Percentiles rank a stretch among this genome's conserved stretches.
Evolutionary conservation across 208 protist genomes (phyloP).

Genomic region (Wallacemonas sp.): DNA sequence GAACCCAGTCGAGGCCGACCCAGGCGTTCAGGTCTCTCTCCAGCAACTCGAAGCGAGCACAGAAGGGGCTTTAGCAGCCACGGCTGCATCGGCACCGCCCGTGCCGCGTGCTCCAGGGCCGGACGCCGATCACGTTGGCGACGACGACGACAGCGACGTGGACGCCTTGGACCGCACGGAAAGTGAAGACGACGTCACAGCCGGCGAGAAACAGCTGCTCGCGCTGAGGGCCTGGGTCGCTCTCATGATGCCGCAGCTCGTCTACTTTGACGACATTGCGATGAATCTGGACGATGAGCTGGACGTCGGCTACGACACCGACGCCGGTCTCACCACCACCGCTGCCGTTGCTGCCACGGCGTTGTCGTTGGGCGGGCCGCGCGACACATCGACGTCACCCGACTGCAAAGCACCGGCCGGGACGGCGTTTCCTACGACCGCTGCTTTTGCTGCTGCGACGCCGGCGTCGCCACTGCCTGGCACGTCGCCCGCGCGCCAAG

Average conservation of each 20-base stretch:
- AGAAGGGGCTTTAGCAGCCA: too few relatives aligned
- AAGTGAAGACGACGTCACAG: slow-evolving; percentile 5
- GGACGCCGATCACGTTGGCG: too few relatives aligned
- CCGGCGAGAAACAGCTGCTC: slow-evolving; percentile 5
- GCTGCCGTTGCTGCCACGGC: too few relatives aligned
- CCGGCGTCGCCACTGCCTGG: neutral
- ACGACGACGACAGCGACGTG: slow-evolving; percentile 3
- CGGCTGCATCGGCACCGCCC: too few relatives aligned
- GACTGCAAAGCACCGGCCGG: too few relatives aligned
- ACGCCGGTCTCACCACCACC: too few relatives aligned
- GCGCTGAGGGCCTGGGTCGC: slow-evolving; percentile 48
- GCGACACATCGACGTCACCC: too few relatives aligned
- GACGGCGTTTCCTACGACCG: too few relatives aligned
- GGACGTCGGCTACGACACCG: neutral
- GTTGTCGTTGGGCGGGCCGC: too few relatives aligned
- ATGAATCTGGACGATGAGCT: slow-evolving; percentile 19
- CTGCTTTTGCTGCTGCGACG: neutral
- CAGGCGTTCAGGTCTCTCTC: slow-evolving; percentile 13
- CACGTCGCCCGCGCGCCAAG: too few relatives aligned
- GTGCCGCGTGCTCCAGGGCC: too few relatives aligned
- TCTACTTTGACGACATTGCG: slow-evolving; percentile 53
- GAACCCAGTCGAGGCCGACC: slow-evolving; percentile 49
- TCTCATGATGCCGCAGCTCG: slow-evolving; percentile 60
- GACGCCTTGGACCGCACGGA: too few relatives aligned
- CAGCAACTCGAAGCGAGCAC: slow-evolving; percentile 1